Conservation (phyloP, 1,139 yeast genomes). For the Zygosaccharomyces pseudobailii region DNA sequence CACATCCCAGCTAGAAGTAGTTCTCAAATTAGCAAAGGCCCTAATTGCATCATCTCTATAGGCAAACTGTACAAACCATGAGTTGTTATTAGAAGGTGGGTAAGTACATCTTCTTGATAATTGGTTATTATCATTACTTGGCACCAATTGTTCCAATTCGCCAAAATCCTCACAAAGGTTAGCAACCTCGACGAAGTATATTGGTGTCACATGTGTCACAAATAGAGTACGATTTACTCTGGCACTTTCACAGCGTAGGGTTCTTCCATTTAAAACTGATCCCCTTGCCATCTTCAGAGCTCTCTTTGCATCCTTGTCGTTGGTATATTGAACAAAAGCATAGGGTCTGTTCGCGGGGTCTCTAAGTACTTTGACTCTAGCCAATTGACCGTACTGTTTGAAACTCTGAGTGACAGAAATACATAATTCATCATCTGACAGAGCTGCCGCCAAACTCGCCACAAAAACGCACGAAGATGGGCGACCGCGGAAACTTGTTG, state of each 20-base stretch:
- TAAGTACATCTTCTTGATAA: conserved; percentile 34
- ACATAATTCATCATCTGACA: conserved; percentile 66
- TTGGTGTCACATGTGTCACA: conserved; percentile 33
- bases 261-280: conserved; percentile 63
- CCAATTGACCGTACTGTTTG: conserved; percentile 60
- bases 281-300: conserved; percentile 73
- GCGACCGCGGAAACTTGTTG: conserved; percentile 37
- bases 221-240: conserved; percentile 83
- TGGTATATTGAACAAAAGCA: conserved; percentile 85
- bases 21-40: conserved; percentile 69
- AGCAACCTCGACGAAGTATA: conserved; percentile 35
- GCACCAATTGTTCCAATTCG: conserved; percentile 63
- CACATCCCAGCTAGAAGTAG: conserved; percentile 48
- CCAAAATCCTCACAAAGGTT: conserved; percentile 52
- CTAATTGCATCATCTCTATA: conserved; percentile 87
- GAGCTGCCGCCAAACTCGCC: conserved; percentile 63
- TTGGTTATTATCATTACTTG: conserved; percentile 40
- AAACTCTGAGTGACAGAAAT: conserved; percentile 64
- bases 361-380: conserved; percentile 78
- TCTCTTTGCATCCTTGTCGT: conserved; percentile 60
- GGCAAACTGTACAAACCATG: conserved; percentile 79
- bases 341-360: conserved; percentile 84
- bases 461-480: conserved; percentile 90
- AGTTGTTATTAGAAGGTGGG: conserved; percentile 34
- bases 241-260: conserved; percentile 84